Evolutionary conservation across 2,329 filamentous ascomycete genomes (phyloP).

Genomic region (Trichoderma lentiforme): DNA sequence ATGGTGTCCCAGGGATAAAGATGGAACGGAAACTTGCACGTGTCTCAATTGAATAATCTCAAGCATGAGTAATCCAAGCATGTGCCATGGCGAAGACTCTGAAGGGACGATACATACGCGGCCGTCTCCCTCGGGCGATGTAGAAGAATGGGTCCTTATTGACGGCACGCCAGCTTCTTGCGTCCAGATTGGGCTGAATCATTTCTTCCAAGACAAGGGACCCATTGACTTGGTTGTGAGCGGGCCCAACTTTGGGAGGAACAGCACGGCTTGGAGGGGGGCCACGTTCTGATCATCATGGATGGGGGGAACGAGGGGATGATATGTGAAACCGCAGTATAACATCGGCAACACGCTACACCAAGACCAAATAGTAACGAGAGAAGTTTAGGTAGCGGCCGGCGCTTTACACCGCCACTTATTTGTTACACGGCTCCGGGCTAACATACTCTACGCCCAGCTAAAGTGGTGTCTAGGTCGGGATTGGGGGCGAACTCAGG

Average conservation of each 20-base stretch:
- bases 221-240: slow-evolving; percentile 74
- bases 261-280: slow-evolving; percentile 56
- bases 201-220: slow-evolving; percentile 70
- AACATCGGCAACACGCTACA: not conserved
- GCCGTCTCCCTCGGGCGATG: slow-evolving; percentile 51
- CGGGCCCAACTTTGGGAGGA: slow-evolving; percentile 80
- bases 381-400: not conserved
- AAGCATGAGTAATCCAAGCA: not conserved
- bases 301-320: not conserved
- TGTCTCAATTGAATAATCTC: not conserved
- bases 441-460: not conserved
- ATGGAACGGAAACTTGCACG: not conserved
- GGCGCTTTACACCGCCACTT: not conserved
- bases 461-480: not conserved
- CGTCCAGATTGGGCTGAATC: slow-evolving; percentile 77
- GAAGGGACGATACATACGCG: slow-evolving; percentile 64
- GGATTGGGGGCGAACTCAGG: not conserved
- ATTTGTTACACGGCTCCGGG: not conserved
- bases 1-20: not conserved
- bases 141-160: slow-evolving; percentile 77
- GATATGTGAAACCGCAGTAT: not conserved
- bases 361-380: not conserved
- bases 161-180: slow-evolving; percentile 79
- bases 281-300: not conserved
- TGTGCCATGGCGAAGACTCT: slow-evolving; percentile 36